Evolutionary conservation across 23 red algal species (phyloP).

Genomic region (Gracilariopsis chorda): DNA sequence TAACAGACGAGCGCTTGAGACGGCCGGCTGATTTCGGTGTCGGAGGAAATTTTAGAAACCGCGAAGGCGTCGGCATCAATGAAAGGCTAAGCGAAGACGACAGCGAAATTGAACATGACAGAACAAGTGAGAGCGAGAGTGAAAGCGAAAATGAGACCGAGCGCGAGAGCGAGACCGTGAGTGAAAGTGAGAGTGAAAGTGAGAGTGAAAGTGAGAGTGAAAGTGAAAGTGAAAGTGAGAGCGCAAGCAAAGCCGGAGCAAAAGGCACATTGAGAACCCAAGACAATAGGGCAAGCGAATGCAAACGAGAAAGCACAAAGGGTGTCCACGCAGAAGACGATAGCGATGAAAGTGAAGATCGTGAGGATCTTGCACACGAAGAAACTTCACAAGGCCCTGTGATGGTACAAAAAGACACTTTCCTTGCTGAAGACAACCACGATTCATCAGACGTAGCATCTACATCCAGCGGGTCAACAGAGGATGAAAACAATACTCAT

Average conservation of each 20-base stretch:
- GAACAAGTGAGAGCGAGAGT: neutral
- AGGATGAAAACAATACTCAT: neutral
- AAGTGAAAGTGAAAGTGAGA: constrained; percentile 7
- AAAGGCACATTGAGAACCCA: neutral
- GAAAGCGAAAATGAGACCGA: neutral
- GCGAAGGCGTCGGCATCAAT: no score
- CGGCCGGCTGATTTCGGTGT: neutral
- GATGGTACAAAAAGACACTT: no score
- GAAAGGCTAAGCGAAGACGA: neutral
- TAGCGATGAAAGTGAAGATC: neutral
- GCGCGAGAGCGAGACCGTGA: neutral
- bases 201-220: constrained; percentile 12
- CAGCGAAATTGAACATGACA: neutral
- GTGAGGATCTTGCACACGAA: neutral
- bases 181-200: constrained; percentile 4
- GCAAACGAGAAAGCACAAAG: neutral
- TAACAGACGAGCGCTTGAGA: constrained; percentile 3
- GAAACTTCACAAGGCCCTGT: neutral
- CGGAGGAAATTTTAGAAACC: neutral
- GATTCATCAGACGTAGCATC: neutral
- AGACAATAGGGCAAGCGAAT: neutral
- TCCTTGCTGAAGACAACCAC: neutral
- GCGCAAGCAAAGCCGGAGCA: neutral
- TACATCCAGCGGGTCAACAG: neutral
- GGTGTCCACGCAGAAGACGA: no score